phyloP scores from a whole-genome alignment of 1,284 basidiomycete genomes.

The Fistulina hepatica region DNA sequence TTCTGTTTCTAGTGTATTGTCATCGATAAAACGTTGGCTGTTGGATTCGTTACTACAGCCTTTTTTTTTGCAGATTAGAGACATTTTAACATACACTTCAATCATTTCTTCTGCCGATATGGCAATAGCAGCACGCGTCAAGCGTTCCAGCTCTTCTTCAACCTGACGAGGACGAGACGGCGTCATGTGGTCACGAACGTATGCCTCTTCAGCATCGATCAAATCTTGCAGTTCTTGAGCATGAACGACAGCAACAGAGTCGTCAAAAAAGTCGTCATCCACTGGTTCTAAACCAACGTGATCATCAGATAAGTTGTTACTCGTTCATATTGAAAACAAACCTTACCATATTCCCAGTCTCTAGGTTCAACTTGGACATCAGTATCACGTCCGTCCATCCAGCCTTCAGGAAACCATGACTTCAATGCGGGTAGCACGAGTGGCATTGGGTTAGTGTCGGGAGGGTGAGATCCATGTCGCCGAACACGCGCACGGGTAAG shows the following conservation, averaged over 20 bases:
- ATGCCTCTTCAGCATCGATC: constrained; percentile 4
- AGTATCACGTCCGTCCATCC: background rate
- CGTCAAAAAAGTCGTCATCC: background rate
- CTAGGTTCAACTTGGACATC: background rate
- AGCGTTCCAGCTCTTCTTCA: background rate
- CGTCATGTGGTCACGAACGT: background rate
- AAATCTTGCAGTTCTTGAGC: constrained; percentile 6
- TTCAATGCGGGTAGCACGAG: background rate
- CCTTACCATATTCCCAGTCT: no score
- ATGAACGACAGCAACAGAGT: background rate
- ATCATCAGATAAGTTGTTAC: background rate
- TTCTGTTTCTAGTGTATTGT: background rate
- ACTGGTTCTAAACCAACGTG: background rate
- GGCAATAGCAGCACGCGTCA: background rate
- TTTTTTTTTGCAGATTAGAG: background rate
- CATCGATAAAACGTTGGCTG: background rate
- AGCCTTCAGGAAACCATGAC: background rate
- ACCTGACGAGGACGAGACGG: background rate
- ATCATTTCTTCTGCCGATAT: background rate
- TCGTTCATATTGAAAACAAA: no score
- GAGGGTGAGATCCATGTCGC: no score
- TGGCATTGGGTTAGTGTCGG: no score
- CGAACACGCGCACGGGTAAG: background rate
- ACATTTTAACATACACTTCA: background rate
- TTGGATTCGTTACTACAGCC: background rate